Evolutionary conservation across 2,329 filamentous ascomycete species (phyloP).

Genomic region (Sarocladium brachiariae): DNA sequence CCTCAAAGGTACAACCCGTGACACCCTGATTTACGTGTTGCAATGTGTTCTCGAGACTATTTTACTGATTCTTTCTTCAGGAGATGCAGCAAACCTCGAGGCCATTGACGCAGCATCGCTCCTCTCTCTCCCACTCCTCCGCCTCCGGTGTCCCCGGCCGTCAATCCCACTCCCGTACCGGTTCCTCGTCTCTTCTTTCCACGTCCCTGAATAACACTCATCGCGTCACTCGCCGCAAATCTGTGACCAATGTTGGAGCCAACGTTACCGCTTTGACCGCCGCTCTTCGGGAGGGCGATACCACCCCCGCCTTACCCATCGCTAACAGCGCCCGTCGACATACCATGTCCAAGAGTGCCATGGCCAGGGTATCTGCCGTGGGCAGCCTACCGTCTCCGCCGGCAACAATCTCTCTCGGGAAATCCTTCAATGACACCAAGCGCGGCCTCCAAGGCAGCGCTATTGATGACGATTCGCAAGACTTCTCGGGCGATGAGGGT

Average conservation of each 20-base stretch:
- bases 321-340: conserved; percentile 50
- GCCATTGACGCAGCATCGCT: conserved; percentile 58
- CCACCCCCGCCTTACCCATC: conserved; percentile 49
- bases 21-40: conserved; percentile 18
- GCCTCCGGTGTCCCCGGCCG: conserved; percentile 53
- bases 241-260: conserved; percentile 68
- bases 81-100: conserved; percentile 60
- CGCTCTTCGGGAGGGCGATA: conserved; percentile 60
- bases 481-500: conserved; percentile 50
- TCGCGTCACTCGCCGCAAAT: conserved; percentile 88
- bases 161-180: conserved; percentile 63
- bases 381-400: conserved; percentile 43
- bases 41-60: conserved; percentile 18
- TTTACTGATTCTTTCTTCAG: conserved; percentile 29
- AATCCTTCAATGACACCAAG: conserved; percentile 33
- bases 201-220: conserved; percentile 73
- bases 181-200: conserved; percentile 75
- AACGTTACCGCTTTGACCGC: conserved; percentile 72
- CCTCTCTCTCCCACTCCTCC: conserved; percentile 50
- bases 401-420: conserved; percentile 2
- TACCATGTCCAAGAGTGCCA: conserved; percentile 58
- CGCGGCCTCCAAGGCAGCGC: conserved; percentile 50
- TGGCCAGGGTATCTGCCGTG: conserved; percentile 44
- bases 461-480: conserved; percentile 61
- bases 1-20: conserved; percentile 46